Conservation (phyloP, 805 yeast genomes). For the Starmerella bacillaris region DNA sequence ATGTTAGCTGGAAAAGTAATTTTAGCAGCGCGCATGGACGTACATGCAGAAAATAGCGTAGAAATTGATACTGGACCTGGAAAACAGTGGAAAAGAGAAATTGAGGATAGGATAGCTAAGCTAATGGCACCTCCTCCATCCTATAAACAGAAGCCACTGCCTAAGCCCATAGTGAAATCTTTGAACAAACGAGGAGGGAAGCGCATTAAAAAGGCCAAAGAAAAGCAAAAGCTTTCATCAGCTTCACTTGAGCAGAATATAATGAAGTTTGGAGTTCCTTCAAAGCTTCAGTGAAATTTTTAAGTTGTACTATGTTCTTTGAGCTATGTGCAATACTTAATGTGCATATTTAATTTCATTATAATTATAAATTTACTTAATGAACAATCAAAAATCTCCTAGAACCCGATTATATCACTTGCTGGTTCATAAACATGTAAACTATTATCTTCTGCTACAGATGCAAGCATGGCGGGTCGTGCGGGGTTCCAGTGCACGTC, state of each 20-base stretch:
- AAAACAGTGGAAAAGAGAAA: slow-evolving; percentile 37
- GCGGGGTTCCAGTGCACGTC: slow-evolving; percentile 70
- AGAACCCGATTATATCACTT: slow-evolving; percentile 6
- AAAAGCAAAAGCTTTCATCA: slow-evolving; percentile 65
- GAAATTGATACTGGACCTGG: slow-evolving; percentile 43
- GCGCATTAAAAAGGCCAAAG: slow-evolving; percentile 59
- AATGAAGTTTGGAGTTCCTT: slow-evolving; percentile 77
- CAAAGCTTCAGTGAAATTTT: too few species aligned
- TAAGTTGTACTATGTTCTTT: too few species aligned
- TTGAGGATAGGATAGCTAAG: slow-evolving; percentile 47
- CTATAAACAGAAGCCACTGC: slow-evolving; percentile 42
- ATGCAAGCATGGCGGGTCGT: slow-evolving; percentile 50
- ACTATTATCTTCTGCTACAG: slow-evolving; percentile 71
- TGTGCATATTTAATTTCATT: neutral
- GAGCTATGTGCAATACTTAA: neutral
- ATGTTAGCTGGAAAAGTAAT: slow-evolving; percentile 63
- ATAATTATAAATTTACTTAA: neutral
- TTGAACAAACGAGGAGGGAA: slow-evolving; percentile 79
- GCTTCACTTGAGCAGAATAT: slow-evolving; percentile 67
- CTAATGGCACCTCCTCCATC: slow-evolving; percentile 61
- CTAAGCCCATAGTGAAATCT: slow-evolving; percentile 54
- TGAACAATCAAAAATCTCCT: too few species aligned
- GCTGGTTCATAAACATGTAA: slow-evolving; percentile 72
- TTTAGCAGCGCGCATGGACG: slow-evolving; percentile 49
- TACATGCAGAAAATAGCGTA: slow-evolving; percentile 16